A percentile compares a stretch with the other conserved stretches of the same genome.
These are phyloP conservation scores for Debaryomyces tyrocola DNA, from an alignment of 805 yeast species.

Conservation along the genomic window DNA sequence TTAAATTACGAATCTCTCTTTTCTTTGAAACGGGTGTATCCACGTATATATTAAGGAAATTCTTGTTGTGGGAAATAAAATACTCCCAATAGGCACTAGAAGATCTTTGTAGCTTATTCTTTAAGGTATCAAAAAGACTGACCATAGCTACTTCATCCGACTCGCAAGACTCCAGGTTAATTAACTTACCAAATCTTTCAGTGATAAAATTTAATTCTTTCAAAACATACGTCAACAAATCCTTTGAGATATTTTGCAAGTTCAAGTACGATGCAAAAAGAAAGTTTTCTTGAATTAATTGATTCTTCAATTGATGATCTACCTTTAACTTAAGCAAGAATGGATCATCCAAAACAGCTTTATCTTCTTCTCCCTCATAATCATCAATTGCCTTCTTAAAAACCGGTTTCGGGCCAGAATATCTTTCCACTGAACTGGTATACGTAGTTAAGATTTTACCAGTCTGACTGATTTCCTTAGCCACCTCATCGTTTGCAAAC, in stretches of 20 bases:
- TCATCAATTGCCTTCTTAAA: constrained; percentile 18
- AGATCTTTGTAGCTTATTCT: constrained; percentile 23
- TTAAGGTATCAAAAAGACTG: constrained; percentile 25
- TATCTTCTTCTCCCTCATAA: constrained; percentile 25
- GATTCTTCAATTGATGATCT: constrained; percentile 42
- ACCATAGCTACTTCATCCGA: constrained; percentile 9
- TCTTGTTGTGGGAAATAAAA: constrained; percentile 40
- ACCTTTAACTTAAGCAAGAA: constrained; percentile 39
- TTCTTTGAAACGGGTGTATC: constrained; percentile 47
- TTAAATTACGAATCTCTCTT: constrained; percentile 45
- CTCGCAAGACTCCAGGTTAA: constrained; percentile 18
- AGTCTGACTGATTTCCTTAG: constrained; percentile 55
- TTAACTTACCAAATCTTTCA: constrained; percentile 33
- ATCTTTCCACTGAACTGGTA: constrained; percentile 32
- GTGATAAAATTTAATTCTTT: constrained; percentile 34
- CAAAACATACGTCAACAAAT: constrained; percentile 34
- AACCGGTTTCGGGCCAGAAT: constrained; percentile 40
- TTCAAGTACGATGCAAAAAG: constrained; percentile 42
- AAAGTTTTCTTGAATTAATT: constrained; percentile 41
- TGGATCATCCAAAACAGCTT: constrained; percentile 37
- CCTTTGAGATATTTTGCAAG: constrained; percentile 41
- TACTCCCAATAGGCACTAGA: constrained; percentile 38
- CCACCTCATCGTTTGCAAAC: constrained; percentile 35
- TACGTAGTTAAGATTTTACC: constrained; percentile 47
- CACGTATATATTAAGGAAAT: constrained; percentile 53